Percentiles rank a stretch among this genome's conserved stretches.
Conservation (phyloP, 768 basidiomycete genomes). For the Lentinula sp. region DNA sequence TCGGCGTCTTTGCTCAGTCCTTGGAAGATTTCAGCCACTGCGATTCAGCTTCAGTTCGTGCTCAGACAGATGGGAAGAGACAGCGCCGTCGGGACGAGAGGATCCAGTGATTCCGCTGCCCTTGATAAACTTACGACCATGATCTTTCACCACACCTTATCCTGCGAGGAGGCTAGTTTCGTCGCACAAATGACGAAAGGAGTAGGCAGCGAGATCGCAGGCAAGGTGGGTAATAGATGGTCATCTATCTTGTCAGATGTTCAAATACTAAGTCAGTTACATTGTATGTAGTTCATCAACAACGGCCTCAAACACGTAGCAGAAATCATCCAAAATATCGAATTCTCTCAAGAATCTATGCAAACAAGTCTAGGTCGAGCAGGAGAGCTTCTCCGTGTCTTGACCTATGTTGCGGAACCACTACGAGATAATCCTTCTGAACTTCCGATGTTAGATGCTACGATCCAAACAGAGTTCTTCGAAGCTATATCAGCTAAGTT, state of each 20-base stretch:
- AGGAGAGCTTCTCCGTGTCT: slow-evolving; percentile 63
- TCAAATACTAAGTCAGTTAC: neutral
- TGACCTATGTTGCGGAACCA: slow-evolving; percentile 64
- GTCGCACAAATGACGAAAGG: slow-evolving; percentile 78
- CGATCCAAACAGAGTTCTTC: slow-evolving; percentile 55
- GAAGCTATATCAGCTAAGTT: slow-evolving; percentile 42
- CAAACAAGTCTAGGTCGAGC: slow-evolving; percentile 43
- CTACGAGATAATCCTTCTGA: slow-evolving; percentile 40
- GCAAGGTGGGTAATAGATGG: slow-evolving; percentile 42
- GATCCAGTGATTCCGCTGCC: slow-evolving; percentile 46
- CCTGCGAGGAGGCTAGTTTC: slow-evolving; percentile 75
- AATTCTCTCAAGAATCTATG: slow-evolving; percentile 23
- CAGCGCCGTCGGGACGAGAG: slow-evolving; percentile 36
- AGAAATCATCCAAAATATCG: slow-evolving; percentile 39
- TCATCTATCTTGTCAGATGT: neutral
- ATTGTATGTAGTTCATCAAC: slow-evolving; percentile 54
- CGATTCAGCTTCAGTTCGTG: slow-evolving; percentile 72
- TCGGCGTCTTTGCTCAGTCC: slow-evolving; percentile 68
- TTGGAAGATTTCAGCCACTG: slow-evolving; percentile 79
- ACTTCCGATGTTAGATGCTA: slow-evolving; percentile 44
- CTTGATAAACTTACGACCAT: slow-evolving; percentile 62
- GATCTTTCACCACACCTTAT: slow-evolving; percentile 69
- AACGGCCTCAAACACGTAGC: slow-evolving; percentile 65
- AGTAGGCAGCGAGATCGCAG: slow-evolving; percentile 57
- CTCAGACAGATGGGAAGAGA: slow-evolving; percentile 69